Base-by-base conservation (phyloP, 192 early-diverging fungal species). In the Dissophora ornata region DNA sequence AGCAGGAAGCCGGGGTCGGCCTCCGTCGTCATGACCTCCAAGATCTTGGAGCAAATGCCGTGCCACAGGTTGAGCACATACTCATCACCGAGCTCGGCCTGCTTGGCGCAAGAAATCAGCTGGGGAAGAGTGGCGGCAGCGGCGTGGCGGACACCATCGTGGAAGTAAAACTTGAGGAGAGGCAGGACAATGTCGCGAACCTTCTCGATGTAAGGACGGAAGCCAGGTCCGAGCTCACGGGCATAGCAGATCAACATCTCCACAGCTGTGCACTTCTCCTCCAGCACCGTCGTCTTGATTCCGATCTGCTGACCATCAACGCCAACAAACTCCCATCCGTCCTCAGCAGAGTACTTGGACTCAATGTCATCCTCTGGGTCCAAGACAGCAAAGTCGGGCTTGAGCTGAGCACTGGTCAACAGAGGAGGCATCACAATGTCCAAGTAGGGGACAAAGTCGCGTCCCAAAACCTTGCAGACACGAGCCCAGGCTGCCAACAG, bases 201-300 rank as follows among this genome's bases (percentile, higher is more conserved):
- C 59, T 88, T 77, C 41, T 89, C 85, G 19, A 93, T 94, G 74
- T 96, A 98, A 7, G 91, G 88, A 40, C 88, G 82, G 83, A 99
- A 99, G 12, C 89, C 90, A 19, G 90, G 88, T 40, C 94, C 95
- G 63, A 99, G 87, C 67, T 98, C 95, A 36, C 90, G 84, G 7
- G 96, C 96, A 73, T 99, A 99, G 58, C 91, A 95, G 22, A 92
- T 87, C 56, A 99, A 80, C 97, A 99, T 98, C 81, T 99, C 96
- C 13, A 99, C 92, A 16, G 98, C 97, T 12, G 93, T 95, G 80
- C 92, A 94, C 79, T 99, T 99, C 67, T 99, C 98, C 80, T 99
- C 98, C 64, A 99, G 84, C 22, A 93, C 85, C 22, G 95, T 90
- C 15, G 97, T 98, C 81, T 92, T 92, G 86, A 99, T 97, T 32